Percentiles rank a stretch among this genome's conserved stretches.
These are phyloP conservation scores for Talaromyces albobiverticillius DNA, from an alignment of 2,329 filamentous ascomycete species.

Conservation along the genomic window DNA sequence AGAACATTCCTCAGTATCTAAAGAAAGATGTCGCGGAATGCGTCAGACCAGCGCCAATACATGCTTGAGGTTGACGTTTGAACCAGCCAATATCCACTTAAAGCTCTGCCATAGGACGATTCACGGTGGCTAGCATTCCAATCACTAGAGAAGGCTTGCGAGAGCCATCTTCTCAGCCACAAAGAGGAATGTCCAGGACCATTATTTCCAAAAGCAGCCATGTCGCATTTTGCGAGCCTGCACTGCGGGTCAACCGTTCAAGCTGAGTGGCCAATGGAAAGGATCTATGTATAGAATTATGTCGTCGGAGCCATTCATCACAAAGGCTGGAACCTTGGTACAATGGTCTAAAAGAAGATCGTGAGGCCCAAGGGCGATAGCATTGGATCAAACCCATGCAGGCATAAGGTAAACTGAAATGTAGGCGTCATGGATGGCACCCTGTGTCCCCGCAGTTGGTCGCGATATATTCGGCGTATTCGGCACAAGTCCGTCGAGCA, in stretches of 20 bases:
- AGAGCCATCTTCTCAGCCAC: slow-evolving; percentile 24
- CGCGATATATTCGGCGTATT: not conserved
- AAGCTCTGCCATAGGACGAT: slow-evolving; percentile 8
- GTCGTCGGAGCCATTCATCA: slow-evolving; percentile 7
- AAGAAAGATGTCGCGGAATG: slow-evolving; percentile 35
- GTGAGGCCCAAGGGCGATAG: not conserved
- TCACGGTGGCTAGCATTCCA: slow-evolving; percentile 26
- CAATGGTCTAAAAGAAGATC: slow-evolving; percentile 7
- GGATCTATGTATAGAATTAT: slow-evolving; percentile 5
- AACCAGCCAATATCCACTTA: slow-evolving; percentile 19
- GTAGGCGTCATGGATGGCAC: slow-evolving; percentile 33
- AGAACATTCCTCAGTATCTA: slow-evolving; percentile 33
- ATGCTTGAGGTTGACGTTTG: not conserved
- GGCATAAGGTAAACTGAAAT: slow-evolving; percentile 16
- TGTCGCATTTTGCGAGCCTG: slow-evolving; percentile 22
- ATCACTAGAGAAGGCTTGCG: slow-evolving; percentile 18
- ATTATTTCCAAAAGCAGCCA: slow-evolving; percentile 32
- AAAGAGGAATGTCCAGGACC: slow-evolving; percentile 31
- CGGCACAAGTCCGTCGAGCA: not conserved
- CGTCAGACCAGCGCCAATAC: slow-evolving; percentile 7
- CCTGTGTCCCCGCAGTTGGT: not conserved
- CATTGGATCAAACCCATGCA: slow-evolving; percentile 1
- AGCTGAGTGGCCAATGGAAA: slow-evolving; percentile 20
- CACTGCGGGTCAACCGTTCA: slow-evolving; percentile 23
- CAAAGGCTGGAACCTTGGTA: slow-evolving; percentile 13